Evolutionary conservation across 2,329 filamentous ascomycete genomes (phyloP).

Genomic region (Aspergillus carbonarius): DNA sequence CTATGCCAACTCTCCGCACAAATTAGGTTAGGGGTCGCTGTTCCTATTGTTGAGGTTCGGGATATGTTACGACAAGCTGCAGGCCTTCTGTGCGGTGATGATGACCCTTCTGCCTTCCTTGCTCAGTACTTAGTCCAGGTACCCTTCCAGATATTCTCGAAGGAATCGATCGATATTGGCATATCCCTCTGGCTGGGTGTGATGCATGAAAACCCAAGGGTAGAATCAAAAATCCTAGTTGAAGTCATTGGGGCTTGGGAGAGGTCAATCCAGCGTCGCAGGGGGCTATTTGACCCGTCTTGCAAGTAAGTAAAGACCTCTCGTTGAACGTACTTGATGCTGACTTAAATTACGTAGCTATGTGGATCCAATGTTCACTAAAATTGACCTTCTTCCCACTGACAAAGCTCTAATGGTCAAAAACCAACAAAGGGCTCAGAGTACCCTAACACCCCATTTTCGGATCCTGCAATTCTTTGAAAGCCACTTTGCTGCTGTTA

Average conservation of each 20-base stretch:
- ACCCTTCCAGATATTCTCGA: conserved; percentile 89
- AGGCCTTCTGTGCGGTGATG: conserved; percentile 76
- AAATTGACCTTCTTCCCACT: conserved; percentile 89
- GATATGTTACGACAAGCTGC: conserved; percentile 83
- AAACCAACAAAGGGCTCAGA: conserved; percentile 75
- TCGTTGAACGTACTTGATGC: conserved; percentile 5
- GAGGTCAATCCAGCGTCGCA: conserved; percentile 69
- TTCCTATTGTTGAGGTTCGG: conserved; percentile 72
- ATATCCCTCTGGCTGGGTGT: conserved; percentile 96
- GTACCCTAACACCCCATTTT: conserved; percentile 81
- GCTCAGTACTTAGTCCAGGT: conserved; percentile 87
- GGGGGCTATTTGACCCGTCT: conserved; percentile 75
- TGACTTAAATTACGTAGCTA: conserved; percentile 51
- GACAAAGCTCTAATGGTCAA: conserved; percentile 73
- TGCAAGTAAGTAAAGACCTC: conserved; percentile 56
- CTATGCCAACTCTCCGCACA: conserved; percentile 72
- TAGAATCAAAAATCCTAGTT: conserved; percentile 80
- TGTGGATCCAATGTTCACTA: conserved; percentile 84
- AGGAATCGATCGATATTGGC: conserved; percentile 91
- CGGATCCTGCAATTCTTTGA: conserved; percentile 83
- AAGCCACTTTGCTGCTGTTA: conserved; percentile 91
- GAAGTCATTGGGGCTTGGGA: conserved; percentile 94
- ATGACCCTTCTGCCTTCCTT: conserved; percentile 72
- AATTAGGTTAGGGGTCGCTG: conserved; percentile 65
- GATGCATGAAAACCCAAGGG: conserved; percentile 88